Conservation (phyloP, 257 asterid genomes). For the Nicotiana noctiflora region DNA sequence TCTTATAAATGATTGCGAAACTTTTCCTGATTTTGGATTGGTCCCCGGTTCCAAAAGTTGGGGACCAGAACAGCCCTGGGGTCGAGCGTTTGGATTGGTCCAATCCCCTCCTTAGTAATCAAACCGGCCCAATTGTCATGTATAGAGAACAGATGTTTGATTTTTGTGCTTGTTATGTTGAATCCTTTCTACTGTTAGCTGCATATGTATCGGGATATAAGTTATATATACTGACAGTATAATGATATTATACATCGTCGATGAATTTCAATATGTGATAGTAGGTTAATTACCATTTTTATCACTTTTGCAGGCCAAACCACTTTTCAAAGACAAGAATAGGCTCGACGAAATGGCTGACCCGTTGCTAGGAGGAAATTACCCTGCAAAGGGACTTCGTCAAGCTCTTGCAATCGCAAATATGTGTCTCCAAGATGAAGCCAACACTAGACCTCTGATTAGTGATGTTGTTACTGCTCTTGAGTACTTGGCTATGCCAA, state of each 20-base stretch:
- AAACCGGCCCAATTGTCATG: background rate
- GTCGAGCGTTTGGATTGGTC: too few species aligned
- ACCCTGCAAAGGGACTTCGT: slow-evolving; percentile 26
- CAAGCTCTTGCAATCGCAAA: slow-evolving; percentile 39
- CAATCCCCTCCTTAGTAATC: background rate
- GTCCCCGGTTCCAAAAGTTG: too few species aligned
- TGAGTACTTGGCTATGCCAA: slow-evolving; percentile 26
- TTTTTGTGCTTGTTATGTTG: background rate
- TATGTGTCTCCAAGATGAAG: slow-evolving; percentile 50
- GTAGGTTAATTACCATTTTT: background rate
- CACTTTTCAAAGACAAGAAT: slow-evolving; percentile 28
- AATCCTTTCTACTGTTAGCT: background rate
- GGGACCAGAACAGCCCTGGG: too few species aligned
- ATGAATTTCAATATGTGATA: background rate
- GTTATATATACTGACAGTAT: background rate
- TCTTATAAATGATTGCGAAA: too few species aligned
- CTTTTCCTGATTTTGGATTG: too few species aligned
- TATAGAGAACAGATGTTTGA: background rate
- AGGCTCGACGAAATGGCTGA: slow-evolving; percentile 29
- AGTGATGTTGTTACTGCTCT: slow-evolving; percentile 41
- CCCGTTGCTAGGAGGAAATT: slow-evolving; percentile 32
- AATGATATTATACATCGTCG: too few species aligned
- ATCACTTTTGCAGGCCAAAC: slow-evolving; percentile 29
- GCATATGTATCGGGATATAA: background rate
- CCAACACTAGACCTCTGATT: slow-evolving; percentile 34